phyloP scores from a whole-genome alignment of 768 basidiomycete genomes.

The Leccinum incarnatum region DNA sequence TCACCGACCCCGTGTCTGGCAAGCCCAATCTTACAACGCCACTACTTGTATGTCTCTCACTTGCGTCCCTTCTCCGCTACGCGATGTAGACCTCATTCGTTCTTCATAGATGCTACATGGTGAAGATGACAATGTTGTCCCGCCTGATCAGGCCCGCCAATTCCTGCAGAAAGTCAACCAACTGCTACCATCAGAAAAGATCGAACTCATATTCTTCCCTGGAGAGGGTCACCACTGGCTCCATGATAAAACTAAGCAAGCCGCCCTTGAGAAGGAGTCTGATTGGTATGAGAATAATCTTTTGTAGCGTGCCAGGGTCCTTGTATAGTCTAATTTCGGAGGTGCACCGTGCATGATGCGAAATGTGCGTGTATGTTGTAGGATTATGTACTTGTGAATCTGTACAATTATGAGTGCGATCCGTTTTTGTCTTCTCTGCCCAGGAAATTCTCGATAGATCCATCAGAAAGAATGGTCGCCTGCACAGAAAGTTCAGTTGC shows the following conservation, averaged over 20 bases:
- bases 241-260: slow-evolving; percentile 28
- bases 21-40: not conserved
- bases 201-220: slow-evolving; percentile 38
- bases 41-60: slow-evolving; percentile 46
- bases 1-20: not conserved
- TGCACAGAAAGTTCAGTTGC: too few relatives aligned
- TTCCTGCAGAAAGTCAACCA: slow-evolving; percentile 2
- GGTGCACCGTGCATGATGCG: not conserved
- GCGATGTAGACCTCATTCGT: not conserved
- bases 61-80: too few relatives aligned
- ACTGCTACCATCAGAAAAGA: slow-evolving; percentile 1
- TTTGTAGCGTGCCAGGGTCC: not conserved
- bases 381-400: not conserved
- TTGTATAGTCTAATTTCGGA: not conserved
- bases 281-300: slow-evolving; percentile 30
- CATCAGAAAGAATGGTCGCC: too few relatives aligned
- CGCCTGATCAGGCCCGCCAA: slow-evolving; percentile 49
- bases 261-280: slow-evolving; percentile 31
- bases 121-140: slow-evolving; percentile 54
- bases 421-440: not conserved
- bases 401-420: not conserved
- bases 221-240: slow-evolving; percentile 41
- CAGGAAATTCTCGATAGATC: too few relatives aligned
- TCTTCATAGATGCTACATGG: slow-evolving; percentile 22
- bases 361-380: not conserved